Percentiles rank a stretch among this genome's conserved stretches.
phyloP scores from a whole-genome alignment of 768 basidiomycete genomes.

The Multifurca ochricompacta region DNA sequence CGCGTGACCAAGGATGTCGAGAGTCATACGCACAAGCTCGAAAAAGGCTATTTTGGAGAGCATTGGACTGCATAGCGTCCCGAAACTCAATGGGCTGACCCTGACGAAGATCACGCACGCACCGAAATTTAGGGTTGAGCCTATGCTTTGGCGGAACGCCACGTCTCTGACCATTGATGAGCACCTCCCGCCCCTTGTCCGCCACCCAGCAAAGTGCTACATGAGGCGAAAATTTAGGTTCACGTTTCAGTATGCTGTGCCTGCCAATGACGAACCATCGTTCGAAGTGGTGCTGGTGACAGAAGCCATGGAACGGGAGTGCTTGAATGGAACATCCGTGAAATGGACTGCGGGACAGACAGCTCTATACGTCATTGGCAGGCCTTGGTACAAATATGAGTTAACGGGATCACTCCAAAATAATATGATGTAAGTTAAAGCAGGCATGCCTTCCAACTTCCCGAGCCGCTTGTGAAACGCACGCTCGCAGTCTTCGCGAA shows the following conservation, averaged over 20 bases:
- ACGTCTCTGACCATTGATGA: slow-evolving; percentile 75
- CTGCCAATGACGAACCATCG: slow-evolving; percentile 44
- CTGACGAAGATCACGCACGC: neutral
- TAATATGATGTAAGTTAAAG: neutral
- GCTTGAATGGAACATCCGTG: slow-evolving; percentile 50
- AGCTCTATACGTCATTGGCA: slow-evolving; percentile 42
- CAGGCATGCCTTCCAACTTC: slow-evolving; percentile 33
- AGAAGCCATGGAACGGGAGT: slow-evolving; percentile 38
- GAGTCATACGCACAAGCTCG: slow-evolving; percentile 33
- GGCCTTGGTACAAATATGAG: slow-evolving; percentile 27
- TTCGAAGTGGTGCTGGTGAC: slow-evolving; percentile 42
- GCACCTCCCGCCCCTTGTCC: slow-evolving; percentile 46
- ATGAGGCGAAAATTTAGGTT: neutral
- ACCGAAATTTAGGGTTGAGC: slow-evolving; percentile 57
- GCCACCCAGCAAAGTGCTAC: slow-evolving; percentile 68
- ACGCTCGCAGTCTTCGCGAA: slow-evolving; percentile 55
- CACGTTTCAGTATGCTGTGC: neutral
- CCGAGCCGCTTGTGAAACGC: slow-evolving; percentile 57
- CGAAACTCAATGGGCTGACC: neutral
- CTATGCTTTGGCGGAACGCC: slow-evolving; percentile 70
- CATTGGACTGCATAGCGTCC: slow-evolving; percentile 34
- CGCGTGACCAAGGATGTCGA: slow-evolving; percentile 17
- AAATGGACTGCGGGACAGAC: slow-evolving; percentile 48
- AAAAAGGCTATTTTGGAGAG: slow-evolving; percentile 50
- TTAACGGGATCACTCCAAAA: too few species aligned